Evolutionary conservation across 1,284 basidiomycete genomes (phyloP).

Genomic region (Tylopilus sp.): DNA sequence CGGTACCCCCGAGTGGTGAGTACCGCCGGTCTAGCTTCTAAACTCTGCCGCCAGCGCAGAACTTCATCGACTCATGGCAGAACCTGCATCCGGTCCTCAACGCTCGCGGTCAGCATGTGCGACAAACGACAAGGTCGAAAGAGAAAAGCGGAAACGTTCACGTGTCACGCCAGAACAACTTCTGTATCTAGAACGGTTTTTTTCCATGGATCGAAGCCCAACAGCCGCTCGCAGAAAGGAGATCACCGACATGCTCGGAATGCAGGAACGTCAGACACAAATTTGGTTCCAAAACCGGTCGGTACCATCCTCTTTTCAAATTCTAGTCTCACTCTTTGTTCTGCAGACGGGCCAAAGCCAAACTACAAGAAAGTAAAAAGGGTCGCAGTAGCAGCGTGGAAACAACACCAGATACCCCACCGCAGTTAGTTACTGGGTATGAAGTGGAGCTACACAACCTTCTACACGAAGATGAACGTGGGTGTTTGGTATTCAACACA

Average conservation of each 20-base stretch:
- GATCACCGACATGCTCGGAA: slow-evolving; percentile 70
- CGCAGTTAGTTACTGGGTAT: slow-evolving; percentile 49
- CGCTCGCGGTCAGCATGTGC: slow-evolving; percentile 23
- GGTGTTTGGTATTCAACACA: slow-evolving; percentile 28
- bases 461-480: slow-evolving; percentile 71
- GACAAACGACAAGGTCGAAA: slow-evolving; percentile 30
- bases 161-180: slow-evolving; percentile 76
- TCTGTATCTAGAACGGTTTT: slow-evolving; percentile 65
- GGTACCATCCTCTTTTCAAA: slow-evolving; percentile 15
- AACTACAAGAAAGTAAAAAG: slow-evolving; percentile 60
- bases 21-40: slow-evolving; percentile 7
- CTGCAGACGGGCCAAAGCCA: slow-evolving; percentile 72
- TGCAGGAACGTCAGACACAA: slow-evolving; percentile 81
- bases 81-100: slow-evolving; percentile 26
- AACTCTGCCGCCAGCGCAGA: slow-evolving; percentile 8
- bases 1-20: slow-evolving; percentile 21
- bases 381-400: slow-evolving; percentile 36
- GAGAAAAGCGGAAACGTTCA: slow-evolving; percentile 70
- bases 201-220: slow-evolving; percentile 64
- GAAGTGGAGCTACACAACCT: slow-evolving; percentile 58
- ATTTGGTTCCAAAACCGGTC: slow-evolving; percentile 87
- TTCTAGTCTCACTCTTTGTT: slow-evolving; percentile 2
- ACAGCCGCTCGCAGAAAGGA: slow-evolving; percentile 66
- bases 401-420: slow-evolving; percentile 48
- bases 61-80: slow-evolving; percentile 17